These are phyloP conservation scores for Fragilariopsis cylindrus DNA, from an alignment of 108 stramenopile species.

Conservation along the genomic window DNA sequence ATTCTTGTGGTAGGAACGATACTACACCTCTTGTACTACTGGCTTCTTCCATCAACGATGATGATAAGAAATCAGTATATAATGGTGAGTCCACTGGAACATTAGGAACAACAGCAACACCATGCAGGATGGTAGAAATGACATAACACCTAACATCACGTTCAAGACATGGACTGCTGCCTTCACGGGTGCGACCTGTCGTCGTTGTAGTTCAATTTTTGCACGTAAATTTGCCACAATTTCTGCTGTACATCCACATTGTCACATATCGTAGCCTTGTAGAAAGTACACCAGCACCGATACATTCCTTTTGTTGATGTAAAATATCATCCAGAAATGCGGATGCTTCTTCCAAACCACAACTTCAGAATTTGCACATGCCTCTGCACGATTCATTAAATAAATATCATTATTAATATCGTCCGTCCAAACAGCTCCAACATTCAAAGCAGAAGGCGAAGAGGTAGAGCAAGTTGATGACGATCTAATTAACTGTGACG, in stretches of 20 bases:
- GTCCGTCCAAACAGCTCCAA: constrained; percentile 14
- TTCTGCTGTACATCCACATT: constrained; percentile 39
- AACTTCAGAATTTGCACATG: constrained; percentile 65
- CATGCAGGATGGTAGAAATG: constrained; percentile 9
- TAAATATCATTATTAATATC: constrained; percentile 1
- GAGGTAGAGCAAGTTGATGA: not conserved
- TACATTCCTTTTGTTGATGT: constrained; percentile 51
- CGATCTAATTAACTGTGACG: not conserved
- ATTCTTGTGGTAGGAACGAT: constrained; percentile 41
- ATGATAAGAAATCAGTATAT: not conserved
- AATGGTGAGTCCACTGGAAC: constrained; percentile 14
- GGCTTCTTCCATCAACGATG: not conserved
- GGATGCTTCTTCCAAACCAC: constrained; percentile 57
- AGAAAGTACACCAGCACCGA: constrained; percentile 28
- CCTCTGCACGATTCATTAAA: constrained; percentile 37
- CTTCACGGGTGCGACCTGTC: constrained; percentile 1
- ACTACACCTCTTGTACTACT: not conserved
- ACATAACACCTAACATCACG: constrained; percentile 5
- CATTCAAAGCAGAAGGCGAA: not conserved
- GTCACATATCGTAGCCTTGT: constrained; percentile 36
- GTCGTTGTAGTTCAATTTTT: constrained; percentile 37
- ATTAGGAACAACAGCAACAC: constrained; percentile 6
- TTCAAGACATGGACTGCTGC: not conserved
- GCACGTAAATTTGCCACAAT: constrained; percentile 55
- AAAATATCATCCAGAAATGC: constrained; percentile 52